Evolutionary conservation across 306 rosid species (phyloP), one percentile per base, ranked within the genome.

Genomic region (Canavalia ensiformis): DNA sequence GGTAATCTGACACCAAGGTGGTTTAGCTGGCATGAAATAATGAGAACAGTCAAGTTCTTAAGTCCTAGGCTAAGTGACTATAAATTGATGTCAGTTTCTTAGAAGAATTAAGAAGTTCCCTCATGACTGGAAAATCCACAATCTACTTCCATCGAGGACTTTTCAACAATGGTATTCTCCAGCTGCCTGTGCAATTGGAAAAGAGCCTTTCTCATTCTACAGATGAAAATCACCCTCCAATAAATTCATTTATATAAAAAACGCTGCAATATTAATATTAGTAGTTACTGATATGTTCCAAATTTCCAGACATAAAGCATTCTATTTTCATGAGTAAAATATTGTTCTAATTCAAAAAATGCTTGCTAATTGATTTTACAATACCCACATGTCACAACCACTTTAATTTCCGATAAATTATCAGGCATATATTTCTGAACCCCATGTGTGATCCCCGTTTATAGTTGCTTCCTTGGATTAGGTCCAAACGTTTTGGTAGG

Each of bases 171-270:
- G 41, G 4, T 37, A 4, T 37, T 37, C 41, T 37, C 3, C 41
- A 37, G 41, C 2, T 37, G 41, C 41, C 41, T 37, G 41, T 0
- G 41, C 2, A 37, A 37, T 37, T 37, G 41, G 4, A 37, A 37
- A 37, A 37, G 41, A 37, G 41, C 41, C 35, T 2, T 72, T 68
- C 49, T 50, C 46, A 39, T 62, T 72, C 33, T 74, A 51, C 6
- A 39, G 49, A 31, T 65, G 33, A 62, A 64, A 73, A 64, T 11
- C 39, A 46, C 51, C 68, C 68, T 29, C 54, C 72, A 66, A 31
- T 34, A 18, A 18, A 18, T 70, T 79, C 52, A 69, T 60, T 69
- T 57, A 7, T 31, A 65, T 59, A 29, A 55, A 46, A 79, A 72
- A 42, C 35, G 25, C 11, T 29, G 65, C 56, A 49, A 50, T 13